Percentiles rank a stretch among this genome's conserved stretches.
Conservation (phyloP, 306 rosid genomes). For the Cicer chorassanicum region DNA sequence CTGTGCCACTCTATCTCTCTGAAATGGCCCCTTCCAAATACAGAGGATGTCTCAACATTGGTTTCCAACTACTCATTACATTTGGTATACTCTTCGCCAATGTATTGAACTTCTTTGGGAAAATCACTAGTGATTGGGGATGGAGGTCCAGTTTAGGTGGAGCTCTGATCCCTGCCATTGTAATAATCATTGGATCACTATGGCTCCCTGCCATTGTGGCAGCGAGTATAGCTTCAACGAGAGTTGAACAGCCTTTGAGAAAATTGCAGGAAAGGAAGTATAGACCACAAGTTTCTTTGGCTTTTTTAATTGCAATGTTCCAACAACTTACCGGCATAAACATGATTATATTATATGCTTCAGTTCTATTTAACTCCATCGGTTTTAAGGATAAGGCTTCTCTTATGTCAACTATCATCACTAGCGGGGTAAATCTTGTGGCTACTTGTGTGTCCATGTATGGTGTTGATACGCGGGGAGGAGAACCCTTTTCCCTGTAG, state of each 20-base stretch:
- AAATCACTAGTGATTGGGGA: too few species aligned
- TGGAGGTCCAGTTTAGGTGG: too few species aligned
- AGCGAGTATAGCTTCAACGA: slow-evolving; percentile 62
- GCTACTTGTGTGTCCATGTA: slow-evolving; percentile 79
- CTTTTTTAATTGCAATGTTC: slow-evolving; percentile 72
- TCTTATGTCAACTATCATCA: slow-evolving; percentile 93
- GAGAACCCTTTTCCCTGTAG: slow-evolving; percentile 79
- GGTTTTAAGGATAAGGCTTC: slow-evolving; percentile 71
- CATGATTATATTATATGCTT: slow-evolving; percentile 90
- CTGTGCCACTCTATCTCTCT: too few species aligned
- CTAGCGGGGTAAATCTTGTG: slow-evolving; percentile 69
- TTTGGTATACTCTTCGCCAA: too few species aligned
- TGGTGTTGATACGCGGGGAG: slow-evolving; percentile 91
- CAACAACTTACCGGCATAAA: slow-evolving; percentile 91
- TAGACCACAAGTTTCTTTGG: slow-evolving; percentile 78
- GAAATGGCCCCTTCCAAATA: too few species aligned
- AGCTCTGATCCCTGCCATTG: slow-evolving; percentile 38
- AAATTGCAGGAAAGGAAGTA: slow-evolving; percentile 68
- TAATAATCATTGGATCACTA: slow-evolving; percentile 67
- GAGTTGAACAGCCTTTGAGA: slow-evolving; percentile 77
- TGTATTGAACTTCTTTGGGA: too few species aligned
- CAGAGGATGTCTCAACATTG: too few species aligned
- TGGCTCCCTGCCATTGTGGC: slow-evolving; percentile 77
- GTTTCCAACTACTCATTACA: too few species aligned
- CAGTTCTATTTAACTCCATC: slow-evolving; percentile 74